Evolutionary conservation across 805 yeast species (phyloP), one percentile per base, ranked within the genome.

Genomic region (Kodamaea restingae): DNA sequence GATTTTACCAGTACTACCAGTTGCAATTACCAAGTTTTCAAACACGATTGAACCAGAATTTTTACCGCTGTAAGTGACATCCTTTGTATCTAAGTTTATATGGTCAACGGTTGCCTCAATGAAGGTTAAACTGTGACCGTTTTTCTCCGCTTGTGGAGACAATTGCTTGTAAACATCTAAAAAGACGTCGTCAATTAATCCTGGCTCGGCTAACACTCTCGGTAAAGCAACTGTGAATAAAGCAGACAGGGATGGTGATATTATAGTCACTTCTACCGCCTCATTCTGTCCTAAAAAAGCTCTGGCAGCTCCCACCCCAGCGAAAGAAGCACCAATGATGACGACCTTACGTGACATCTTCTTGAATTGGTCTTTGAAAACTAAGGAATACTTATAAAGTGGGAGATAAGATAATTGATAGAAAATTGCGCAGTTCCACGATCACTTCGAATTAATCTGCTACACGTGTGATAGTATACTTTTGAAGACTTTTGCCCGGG

Each of bases 281-380:
- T 39, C 33, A 11, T 41, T 37, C 9, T 41, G 39, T 14, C 37
- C 5, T 18, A 51, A 45, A 14, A 56, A 39, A 7, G 51, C 34
- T 9, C 54, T 50, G 15, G 58, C 58, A 8, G 65, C 70, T 5
- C 22, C 36, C 12, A 53, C 43, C 5, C 56, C 70, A 3, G 65
- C 68, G 39, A 44, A 63, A 3, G 67, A 60, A 4, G 61, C 67
- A n/a, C 73, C 72, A 20, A 67, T 52, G 12, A 67, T 57, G 4
- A 60, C 59, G 14, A 62, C 42, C 26, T 47, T 17, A 5, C 6
- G 9, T 10, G 32, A 5, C 21, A 30, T 30, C 15, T n/a, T 14
- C 7, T 8, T 30, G 12, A 4, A 12, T 12, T 12, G 14, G 10
- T 15, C 15, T 4, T 27, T 12, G 7, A 15, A 12, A 9, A 14